Percentiles rank a stretch among this genome's conserved stretches.
These are phyloP conservation scores for Aspergillus persii DNA, from an alignment of 2,329 filamentous ascomycete species.

Conservation along the genomic window DNA sequence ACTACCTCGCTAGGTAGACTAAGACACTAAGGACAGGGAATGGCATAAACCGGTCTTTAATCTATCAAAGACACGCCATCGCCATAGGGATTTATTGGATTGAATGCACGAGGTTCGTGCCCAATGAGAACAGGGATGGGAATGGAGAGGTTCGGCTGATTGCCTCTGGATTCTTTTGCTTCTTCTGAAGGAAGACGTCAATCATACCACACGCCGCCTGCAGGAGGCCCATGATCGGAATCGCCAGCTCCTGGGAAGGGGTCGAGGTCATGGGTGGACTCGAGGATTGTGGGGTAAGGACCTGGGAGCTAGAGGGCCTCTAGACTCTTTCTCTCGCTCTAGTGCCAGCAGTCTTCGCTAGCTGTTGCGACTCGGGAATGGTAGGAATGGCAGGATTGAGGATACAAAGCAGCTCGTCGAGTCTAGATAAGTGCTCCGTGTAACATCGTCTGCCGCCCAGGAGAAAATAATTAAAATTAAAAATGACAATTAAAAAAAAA, in stretches of 20 bases:
- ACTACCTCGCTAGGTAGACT: not conserved
- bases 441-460: not conserved
- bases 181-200: not conserved
- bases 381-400: not conserved
- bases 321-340: too few relatives aligned
- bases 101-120: not conserved
- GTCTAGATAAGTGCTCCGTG: not conserved
- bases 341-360: too few relatives aligned
- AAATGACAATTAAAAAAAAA: not conserved
- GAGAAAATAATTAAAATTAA: not conserved
- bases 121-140: conserved; percentile 1
- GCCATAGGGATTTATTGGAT: not conserved
- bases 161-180: not conserved
- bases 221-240: not conserved
- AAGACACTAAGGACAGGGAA: not conserved
- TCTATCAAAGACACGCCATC: not conserved
- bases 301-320: not conserved
- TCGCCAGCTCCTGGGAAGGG: not conserved
- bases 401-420: not conserved
- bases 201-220: not conserved
- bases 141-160: not conserved
- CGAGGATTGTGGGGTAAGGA: not conserved
- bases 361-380: not conserved
- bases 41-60: not conserved
- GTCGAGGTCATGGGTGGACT: not conserved